Evolutionary conservation across 768 basidiomycete genomes (phyloP), one percentile per base, ranked within the genome.

Genomic region (Trametes cubensis): DNA sequence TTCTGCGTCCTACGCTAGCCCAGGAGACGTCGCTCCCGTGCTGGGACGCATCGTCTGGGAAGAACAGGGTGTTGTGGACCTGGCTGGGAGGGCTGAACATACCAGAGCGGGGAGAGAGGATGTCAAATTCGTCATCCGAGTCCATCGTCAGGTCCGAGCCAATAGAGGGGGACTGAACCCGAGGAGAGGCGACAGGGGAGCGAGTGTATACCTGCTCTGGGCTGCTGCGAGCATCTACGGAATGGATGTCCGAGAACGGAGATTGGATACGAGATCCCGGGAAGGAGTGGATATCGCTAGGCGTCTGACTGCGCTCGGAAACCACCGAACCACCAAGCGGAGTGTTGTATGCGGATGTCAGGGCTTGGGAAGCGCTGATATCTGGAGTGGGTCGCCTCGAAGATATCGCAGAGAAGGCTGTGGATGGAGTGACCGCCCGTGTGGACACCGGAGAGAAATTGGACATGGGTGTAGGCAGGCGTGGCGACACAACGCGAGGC

Each of bases 31-130:
- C 71, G 56, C 70, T 69, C 3, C 63, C 66, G 42, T 67, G 58
- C 41, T 64, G 50, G 5, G 65, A 64, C 23, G 17, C 52, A 45
- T 64, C 63, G 17, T 70, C 67, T 44, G 64, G 67, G 34, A 59
- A 38, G 58, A 65, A 52, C 21, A 34, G 10, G 10, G 34, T 34
- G 34, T 46, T 58, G 42, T 57, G 42, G 21, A 52, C 58, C 4
- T 23, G 58, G 52, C 47, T 55, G 8, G 47, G 46, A n/a, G 70
- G 65, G 51, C 69, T 70, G 64, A 72, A 72, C 62, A 72, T 70
- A 2, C 52, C 71, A 13, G 71, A 68, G 41, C 71, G 69, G 34
- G 67, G 58, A 2, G 69, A 70, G 23, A 70, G 59, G 2, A 67
- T 65, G 23, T 70, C 69, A n/a, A 68, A 61, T 10, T 65, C 71